Percentiles rank a stretch among this genome's conserved stretches.
These are phyloP conservation scores for Colletotrichum sidae DNA, from an alignment of 2,329 filamentous ascomycete species.

Conservation along the genomic window DNA sequence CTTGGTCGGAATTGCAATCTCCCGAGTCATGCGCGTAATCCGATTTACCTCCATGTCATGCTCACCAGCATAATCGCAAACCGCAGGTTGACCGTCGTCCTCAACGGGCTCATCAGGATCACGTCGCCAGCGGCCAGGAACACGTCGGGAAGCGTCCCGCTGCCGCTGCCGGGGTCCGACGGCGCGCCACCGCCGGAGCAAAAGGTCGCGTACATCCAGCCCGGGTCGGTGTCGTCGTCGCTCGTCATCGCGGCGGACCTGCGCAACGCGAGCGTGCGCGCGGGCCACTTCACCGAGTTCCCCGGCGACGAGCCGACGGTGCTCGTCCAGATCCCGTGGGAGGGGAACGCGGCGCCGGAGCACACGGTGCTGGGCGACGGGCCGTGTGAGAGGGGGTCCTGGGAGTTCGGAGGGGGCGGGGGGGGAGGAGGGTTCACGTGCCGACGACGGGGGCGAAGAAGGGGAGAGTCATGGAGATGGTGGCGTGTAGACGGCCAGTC, in stretches of 20 bases:
- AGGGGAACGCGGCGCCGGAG: conserved; percentile 40
- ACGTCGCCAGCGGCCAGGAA: conserved; percentile 43
- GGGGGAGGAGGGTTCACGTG: too few relatives aligned
- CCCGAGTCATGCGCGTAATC: too few relatives aligned
- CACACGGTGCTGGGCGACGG: conserved; percentile 47
- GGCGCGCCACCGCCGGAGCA: conserved; percentile 10
- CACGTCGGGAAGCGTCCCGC: conserved; percentile 23
- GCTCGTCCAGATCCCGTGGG: conserved; percentile 47
- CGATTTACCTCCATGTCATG: not conserved
- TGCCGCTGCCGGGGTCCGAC: not conserved
- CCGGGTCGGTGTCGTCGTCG: conserved; percentile 46
- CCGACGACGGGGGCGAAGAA: not conserved
- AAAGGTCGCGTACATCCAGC: conserved; percentile 45
- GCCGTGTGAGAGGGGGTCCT: conserved; percentile 39
- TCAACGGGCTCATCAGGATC: conserved; percentile 49
- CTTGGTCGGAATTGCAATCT: not conserved
- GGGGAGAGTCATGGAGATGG: too few relatives aligned
- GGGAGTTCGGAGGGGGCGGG: conserved; percentile 19
- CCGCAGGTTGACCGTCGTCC: conserved; percentile 43
- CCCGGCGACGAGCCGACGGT: conserved; percentile 48
- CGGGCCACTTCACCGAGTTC: conserved; percentile 49
- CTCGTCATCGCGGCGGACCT: conserved; percentile 47
- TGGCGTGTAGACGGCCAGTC: too few relatives aligned
- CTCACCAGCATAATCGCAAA: not conserved
- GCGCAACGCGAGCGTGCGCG: conserved; percentile 41